These are phyloP conservation scores for Magnolia officinalis DNA, from an alignment of 164 flowering plant species.

Conservation along the genomic window DNA sequence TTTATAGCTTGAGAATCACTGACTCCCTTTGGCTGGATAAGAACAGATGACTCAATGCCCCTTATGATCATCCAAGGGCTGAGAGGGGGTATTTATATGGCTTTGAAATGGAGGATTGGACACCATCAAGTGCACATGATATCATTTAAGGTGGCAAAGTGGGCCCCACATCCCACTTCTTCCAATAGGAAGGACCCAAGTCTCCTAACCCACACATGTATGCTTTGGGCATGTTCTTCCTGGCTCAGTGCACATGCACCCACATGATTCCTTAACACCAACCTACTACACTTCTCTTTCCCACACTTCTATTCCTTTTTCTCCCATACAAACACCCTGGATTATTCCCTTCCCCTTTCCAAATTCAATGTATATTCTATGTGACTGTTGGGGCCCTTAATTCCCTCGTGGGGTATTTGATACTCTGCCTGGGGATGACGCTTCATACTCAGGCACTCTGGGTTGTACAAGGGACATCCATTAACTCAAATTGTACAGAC, in stretches of 20 bases:
- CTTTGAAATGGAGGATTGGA: conserved; percentile 2
- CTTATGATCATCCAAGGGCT: neutral
- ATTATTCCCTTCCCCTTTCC: conserved; percentile 52
- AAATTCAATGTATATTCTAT: conserved; percentile 9
- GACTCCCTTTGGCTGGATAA: neutral
- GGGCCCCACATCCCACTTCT: neutral
- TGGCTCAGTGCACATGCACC: conserved; percentile 56
- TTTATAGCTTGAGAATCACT: conserved; percentile 5
- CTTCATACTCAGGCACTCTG: neutral
- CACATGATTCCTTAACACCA: conserved; percentile 47
- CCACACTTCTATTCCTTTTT: conserved; percentile 8
- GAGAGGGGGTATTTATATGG: neutral
- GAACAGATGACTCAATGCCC: neutral
- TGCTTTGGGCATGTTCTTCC: conserved; percentile 32
- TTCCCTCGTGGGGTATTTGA: neutral
- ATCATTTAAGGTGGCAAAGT: conserved; percentile 3
- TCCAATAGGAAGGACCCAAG: neutral
- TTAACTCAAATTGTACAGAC: too few relatives aligned
- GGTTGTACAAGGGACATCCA: neutral
- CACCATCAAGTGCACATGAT: conserved; percentile 29
- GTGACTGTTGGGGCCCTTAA: neutral
- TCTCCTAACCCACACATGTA: conserved; percentile 5
- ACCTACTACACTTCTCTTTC: conserved; percentile 2
- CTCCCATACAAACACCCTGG: conserved; percentile 67
- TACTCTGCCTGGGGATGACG: neutral